Evolutionary conservation across 192 early-diverging fungal species (phyloP).

Genomic region (Paraglomus occultum): DNA sequence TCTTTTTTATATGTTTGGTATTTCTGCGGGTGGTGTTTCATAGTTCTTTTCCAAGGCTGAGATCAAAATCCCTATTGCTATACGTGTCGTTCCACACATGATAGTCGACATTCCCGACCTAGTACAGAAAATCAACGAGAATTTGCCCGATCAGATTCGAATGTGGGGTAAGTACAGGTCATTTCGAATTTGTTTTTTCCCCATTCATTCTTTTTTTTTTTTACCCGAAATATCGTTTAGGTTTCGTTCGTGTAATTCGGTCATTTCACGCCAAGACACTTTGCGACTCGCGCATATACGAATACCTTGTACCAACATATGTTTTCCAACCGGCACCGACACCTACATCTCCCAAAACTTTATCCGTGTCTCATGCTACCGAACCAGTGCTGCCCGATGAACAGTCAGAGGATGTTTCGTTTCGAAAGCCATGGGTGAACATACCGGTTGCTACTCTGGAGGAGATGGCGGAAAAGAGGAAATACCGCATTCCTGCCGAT

Average conservation of each 20-base stretch:
- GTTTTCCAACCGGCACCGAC: slow-evolving; percentile 59
- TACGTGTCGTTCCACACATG: slow-evolving; percentile 42
- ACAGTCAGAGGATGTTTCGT: slow-evolving; percentile 11
- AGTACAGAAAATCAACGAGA: slow-evolving; percentile 74
- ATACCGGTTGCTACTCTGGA: slow-evolving; percentile 51
- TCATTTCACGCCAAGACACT: slow-evolving; percentile 90
- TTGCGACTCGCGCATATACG: slow-evolving; percentile 94
- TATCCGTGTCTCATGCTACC: slow-evolving; percentile 13
- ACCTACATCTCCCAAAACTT: slow-evolving; percentile 39
- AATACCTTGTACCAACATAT: slow-evolving; percentile 95
- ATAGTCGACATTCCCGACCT: slow-evolving; percentile 71
- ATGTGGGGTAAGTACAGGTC: slow-evolving; percentile 64
- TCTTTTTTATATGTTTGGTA: background rate
- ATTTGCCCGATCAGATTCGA: slow-evolving; percentile 87
- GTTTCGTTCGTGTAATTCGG: slow-evolving; percentile 62
- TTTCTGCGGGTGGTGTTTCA: too few species aligned
- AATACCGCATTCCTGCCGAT: slow-evolving; percentile 63
- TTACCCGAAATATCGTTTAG: slow-evolving; percentile 33
- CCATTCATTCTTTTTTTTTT: background rate
- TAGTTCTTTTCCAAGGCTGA: too few species aligned
- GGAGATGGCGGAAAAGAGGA: slow-evolving; percentile 58
- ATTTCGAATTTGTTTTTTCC: slow-evolving; percentile 6
- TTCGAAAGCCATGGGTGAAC: background rate
- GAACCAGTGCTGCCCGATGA: slow-evolving; percentile 4
- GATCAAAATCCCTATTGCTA: too few species aligned